Evolutionary conservation across 495 filamentous ascomycete species (phyloP).

Genomic region (Geoglossum glabrum): DNA sequence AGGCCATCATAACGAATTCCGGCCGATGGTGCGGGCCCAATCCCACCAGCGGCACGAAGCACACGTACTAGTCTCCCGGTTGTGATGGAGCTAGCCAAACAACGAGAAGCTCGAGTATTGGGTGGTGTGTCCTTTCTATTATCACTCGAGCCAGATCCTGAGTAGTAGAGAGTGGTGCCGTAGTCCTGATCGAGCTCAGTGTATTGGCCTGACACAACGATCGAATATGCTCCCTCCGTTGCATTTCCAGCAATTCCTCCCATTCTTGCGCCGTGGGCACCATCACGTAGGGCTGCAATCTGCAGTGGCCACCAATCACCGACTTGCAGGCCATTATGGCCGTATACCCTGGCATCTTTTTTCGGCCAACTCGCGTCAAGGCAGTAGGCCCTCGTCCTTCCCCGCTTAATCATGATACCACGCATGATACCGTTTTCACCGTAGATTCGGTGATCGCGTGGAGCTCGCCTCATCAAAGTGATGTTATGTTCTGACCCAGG

Average conservation of each 20-base stretch:
- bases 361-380: conserved; percentile 14
- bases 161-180: conserved; percentile 26
- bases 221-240: conserved; percentile 23
- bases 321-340: conserved; percentile 23
- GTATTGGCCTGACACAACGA: conserved; percentile 20
- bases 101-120: conserved; percentile 16
- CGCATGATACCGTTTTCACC: conserved; percentile 7
- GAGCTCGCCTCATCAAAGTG: not conserved
- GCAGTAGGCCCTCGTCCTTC: not conserved
- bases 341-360: conserved; percentile 19
- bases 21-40: conserved; percentile 13
- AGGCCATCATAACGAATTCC: conserved; percentile 34
- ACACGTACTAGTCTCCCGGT: conserved; percentile 24
- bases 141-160: conserved; percentile 19
- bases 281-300: conserved; percentile 26
- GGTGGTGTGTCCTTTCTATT: conserved; percentile 9
- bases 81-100: conserved; percentile 16
- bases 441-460: conserved; percentile 2
- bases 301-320: conserved; percentile 33
- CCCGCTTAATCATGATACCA: conserved; percentile 1
- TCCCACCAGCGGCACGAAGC: conserved; percentile 17
- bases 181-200: conserved; percentile 24
- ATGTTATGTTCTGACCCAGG: not conserved
- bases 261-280: conserved; percentile 26
- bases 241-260: conserved; percentile 25